Evolutionary conservation across 345 rosid genomes (phyloP), one percentile per base, ranked within the genome.

Genomic region (Rubroshorea leprosula): DNA sequence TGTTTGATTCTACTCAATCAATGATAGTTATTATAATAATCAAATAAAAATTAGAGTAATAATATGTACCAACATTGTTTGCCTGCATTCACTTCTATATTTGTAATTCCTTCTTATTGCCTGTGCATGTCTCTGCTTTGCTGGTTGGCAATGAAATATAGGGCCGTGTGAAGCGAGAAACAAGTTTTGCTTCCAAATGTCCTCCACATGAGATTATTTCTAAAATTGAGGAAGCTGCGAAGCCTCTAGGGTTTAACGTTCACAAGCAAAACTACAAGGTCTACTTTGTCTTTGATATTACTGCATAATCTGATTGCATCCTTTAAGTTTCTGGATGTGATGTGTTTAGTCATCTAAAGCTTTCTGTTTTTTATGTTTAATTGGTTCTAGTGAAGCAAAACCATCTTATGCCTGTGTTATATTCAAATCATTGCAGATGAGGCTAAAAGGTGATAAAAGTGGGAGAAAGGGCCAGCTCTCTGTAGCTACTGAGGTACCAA

Each of bases 391-490:
- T 31, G 50, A 23, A 12, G 20, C n/a, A n/a, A n/a, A n/a, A n/a
- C n/a, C n/a, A 56, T 62, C 56, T 63, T 19, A 49, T 43, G 31
- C 50, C 23, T 57, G 61, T 46, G 19, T 31, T 64, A 9, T 43
- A 27, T 46, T 47, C 47, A 52, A 41, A 56, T 10, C n/a, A 20
- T 61, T 59, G 57, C 82, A 91, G 96, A 82, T 91, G 78, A 84
- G 81, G 73, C 65, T 91, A 78, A 76, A 79, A 78, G 93, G 98
- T 62, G 90, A 84, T 55, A 86, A 86, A 78, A 84, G 60, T 75
- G 98, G 98, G 63, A 83, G 98, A 65, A 91, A 91, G 69, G 96
- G 98, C 57, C 96, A 83, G 64, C 98, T 91, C 26, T 80, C 98
- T 13, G 90, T 91, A 35, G 92, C 96, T 61, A 78, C 98, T 12